Evolutionary conservation across 129 eudicot genomes (phyloP).

Genomic region (Gnaphalium uliginosum): DNA sequence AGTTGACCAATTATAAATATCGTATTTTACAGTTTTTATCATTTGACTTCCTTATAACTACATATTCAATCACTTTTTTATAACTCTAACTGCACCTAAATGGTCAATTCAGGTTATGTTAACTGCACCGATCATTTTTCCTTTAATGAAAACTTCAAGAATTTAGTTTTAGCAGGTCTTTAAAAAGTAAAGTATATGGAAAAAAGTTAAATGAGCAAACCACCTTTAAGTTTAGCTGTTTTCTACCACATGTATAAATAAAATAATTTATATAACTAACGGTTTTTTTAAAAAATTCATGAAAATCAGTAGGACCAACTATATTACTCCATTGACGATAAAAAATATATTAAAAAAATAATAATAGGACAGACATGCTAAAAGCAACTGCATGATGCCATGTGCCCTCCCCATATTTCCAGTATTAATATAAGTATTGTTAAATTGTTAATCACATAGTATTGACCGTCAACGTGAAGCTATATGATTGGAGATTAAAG

Average conservation of each 20-base stretch:
- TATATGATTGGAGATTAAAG: background rate
- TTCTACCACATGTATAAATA: background rate
- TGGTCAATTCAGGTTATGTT: no score
- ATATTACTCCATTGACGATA: background rate
- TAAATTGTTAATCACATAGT: background rate
- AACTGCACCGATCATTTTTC: no score
- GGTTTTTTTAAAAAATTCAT: background rate
- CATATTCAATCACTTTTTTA: no score
- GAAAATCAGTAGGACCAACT: background rate
- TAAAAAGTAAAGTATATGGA: no score
- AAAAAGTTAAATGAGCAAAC: background rate
- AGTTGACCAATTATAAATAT: no score
- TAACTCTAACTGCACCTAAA: no score
- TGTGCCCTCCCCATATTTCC: constrained; percentile 34
- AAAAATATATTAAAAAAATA: background rate
- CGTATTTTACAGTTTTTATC: no score
- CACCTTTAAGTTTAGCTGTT: background rate
- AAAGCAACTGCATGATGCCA: constrained; percentile 48
- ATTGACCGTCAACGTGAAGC: background rate
- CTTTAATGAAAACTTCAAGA: no score
- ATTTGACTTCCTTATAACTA: no score
- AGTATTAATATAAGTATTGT: constrained; percentile 9
- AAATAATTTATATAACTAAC: background rate
- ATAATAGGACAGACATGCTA: constrained; percentile 35
- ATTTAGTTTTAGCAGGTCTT: background rate